These are phyloP conservation scores for Cicer cuneatum DNA, from an alignment of 306 rosid species.

Conservation along the genomic window DNA sequence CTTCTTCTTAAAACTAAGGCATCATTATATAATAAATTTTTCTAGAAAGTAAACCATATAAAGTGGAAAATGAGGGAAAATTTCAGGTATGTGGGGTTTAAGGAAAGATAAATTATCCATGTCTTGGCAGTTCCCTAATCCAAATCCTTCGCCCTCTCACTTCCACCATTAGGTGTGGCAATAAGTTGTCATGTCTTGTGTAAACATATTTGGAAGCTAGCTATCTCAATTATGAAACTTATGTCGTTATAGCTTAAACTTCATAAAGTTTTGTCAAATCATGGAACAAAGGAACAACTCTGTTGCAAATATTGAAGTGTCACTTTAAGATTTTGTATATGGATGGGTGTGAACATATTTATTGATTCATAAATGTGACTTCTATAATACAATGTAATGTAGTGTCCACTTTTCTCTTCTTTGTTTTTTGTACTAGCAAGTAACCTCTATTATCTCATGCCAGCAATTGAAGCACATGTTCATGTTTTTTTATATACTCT, in stretches of 20 bases:
- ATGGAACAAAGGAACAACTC: slow-evolving; percentile 14
- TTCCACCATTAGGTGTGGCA: slow-evolving; percentile 43
- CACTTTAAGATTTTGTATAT: slow-evolving; percentile 6
- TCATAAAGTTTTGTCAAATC: slow-evolving; percentile 52
- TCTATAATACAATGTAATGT: background rate
- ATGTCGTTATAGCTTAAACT: slow-evolving; percentile 57
- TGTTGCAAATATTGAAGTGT: background rate
- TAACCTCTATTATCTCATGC: slow-evolving; percentile 24
- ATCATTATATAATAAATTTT: slow-evolving; percentile 5
- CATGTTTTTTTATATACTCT: slow-evolving; percentile 22
- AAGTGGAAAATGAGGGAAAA: slow-evolving; percentile 34
- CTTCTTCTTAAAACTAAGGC: slow-evolving; percentile 43
- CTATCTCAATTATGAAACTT: slow-evolving; percentile 30
- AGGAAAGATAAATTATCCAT: slow-evolving; percentile 55
- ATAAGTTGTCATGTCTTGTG: slow-evolving; percentile 29
- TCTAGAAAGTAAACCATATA: background rate
- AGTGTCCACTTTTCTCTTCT: background rate
- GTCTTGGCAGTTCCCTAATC: slow-evolving; percentile 56
- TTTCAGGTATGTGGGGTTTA: slow-evolving; percentile 49
- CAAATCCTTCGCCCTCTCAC: slow-evolving; percentile 46
- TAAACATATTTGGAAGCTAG: slow-evolving; percentile 35
- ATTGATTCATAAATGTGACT: slow-evolving; percentile 36
- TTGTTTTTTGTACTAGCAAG: background rate
- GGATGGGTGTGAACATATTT: slow-evolving; percentile 9
- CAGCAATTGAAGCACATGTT: slow-evolving; percentile 48